These are phyloP conservation scores for Wickerhamiella bombiphila DNA, from an alignment of 805 yeast species.

Conservation along the genomic window DNA sequence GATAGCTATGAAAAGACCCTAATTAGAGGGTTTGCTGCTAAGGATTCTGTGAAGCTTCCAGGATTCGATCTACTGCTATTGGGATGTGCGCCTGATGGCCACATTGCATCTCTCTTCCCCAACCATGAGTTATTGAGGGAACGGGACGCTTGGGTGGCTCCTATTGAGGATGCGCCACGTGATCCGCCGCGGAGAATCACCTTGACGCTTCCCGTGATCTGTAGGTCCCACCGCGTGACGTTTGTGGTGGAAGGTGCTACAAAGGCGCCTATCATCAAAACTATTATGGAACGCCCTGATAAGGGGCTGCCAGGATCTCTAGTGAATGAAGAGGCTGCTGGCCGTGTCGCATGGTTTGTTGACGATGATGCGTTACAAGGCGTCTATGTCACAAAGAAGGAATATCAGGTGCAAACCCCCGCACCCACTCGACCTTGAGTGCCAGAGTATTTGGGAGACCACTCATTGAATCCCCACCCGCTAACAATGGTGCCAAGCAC, in stretches of 20 bases:
- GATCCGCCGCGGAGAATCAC: conserved; percentile 81
- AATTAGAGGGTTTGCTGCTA: conserved; percentile 83
- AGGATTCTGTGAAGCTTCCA: conserved; percentile 91
- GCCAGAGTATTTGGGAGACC: too few relatives aligned
- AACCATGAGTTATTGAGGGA: conserved; percentile 80
- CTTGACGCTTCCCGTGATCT: conserved; percentile 82
- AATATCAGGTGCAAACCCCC: conserved; percentile 43
- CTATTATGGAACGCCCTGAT: conserved; percentile 92
- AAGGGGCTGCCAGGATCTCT: conserved; percentile 88
- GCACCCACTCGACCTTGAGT: background rate
- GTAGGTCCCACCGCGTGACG: conserved; percentile 83
- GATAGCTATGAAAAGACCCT: conserved; percentile 79
- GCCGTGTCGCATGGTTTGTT: conserved; percentile 93
- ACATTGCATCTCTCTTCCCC: conserved; percentile 92
- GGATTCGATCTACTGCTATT: conserved; percentile 79
- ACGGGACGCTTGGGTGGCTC: conserved; percentile 86
- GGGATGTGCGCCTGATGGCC: conserved; percentile 99
- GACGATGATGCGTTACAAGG: conserved; percentile 85
- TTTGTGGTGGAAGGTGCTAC: conserved; percentile 95
- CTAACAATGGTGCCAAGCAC: too few relatives aligned
- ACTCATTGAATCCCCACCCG: too few relatives aligned
- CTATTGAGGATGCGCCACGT: conserved; percentile 80
- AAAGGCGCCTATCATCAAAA: conserved; percentile 81
- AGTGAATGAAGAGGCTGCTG: conserved; percentile 93
- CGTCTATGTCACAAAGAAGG: conserved; percentile 56